Evolutionary conservation across 441 rosid species (phyloP), one percentile per base, ranked within the genome.

Genomic region (Omphalea diandra): DNA sequence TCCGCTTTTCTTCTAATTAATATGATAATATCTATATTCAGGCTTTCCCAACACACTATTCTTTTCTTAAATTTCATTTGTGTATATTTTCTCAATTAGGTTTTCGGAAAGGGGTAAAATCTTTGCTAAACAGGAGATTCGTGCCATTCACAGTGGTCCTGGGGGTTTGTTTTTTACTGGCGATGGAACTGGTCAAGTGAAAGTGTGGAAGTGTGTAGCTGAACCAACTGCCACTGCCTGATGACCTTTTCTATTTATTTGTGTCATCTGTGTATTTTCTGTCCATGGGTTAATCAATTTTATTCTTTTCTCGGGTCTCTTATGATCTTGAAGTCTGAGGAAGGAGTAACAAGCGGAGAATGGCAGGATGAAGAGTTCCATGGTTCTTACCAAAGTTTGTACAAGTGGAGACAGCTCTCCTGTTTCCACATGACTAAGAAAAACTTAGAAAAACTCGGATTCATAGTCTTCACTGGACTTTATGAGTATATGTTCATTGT

Each of bases 91-190:
- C 38, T 69, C 63, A 41, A 63, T 65, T 65, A 95, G 99, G 80
- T 95, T 95, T 69, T 71, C 90, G 3, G 97, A 93, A 80, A 87
- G 92, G 83, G 98, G 97, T 14, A 95, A 89, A 82, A 93, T 93
- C 65, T 90, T 84, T 76, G 83, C 97, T 7, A 93, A 90, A 78
- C 80, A 89, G 76, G 97, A 93, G 85, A 79, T 93, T 71, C 87
- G 97, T 14, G 85, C 94, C 35, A 82, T 95, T 76, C 91, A 93
- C 69, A 68, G 81, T 0, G 97, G 97, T 65, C 98, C 97, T 0
- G 90, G 86, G 1, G 97, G 94, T 52, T 78, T 95, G 68, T 90
- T 95, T 74, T 90, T 95, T 73, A 90, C 98, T 0, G 97, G 99
- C 3, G 99, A 95, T 18, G 98, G 97, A 70, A 87, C 95, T 26